A percentile compares a stretch with the other conserved stretches of the same genome.
phyloP scores from a whole-genome alignment of 2,329 filamentous ascomycete species.

The Trichoderma cornu-damae region DNA sequence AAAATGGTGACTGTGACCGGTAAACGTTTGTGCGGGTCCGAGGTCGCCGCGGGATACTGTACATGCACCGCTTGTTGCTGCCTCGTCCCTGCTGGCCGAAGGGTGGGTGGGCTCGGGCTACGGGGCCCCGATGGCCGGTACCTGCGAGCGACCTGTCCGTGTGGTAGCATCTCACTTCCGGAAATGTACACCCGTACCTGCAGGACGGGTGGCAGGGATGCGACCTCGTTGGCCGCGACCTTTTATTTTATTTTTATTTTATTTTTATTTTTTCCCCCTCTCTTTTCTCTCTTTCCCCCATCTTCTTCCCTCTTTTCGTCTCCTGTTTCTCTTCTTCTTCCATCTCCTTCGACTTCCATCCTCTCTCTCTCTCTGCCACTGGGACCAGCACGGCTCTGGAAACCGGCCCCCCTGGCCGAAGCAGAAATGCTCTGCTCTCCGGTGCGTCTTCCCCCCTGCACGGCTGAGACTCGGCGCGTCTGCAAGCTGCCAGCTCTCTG shows the following conservation, averaged over 20 bases:
- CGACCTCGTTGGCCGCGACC: not conserved
- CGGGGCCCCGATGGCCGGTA: not conserved
- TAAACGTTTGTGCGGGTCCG: not conserved
- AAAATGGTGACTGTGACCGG: constrained; percentile 8
- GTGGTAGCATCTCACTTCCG: constrained; percentile 10
- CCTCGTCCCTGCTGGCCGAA: not conserved
- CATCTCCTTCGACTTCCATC: not conserved
- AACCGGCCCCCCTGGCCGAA: not conserved
- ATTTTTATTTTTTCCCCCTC: not conserved
- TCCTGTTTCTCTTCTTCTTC: not conserved
- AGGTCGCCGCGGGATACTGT: not conserved
- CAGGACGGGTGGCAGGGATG: constrained; percentile 8
- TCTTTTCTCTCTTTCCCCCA: not conserved
- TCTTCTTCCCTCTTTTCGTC: not conserved
- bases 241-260: not conserved
- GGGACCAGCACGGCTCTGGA: not conserved
- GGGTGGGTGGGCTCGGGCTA: not conserved
- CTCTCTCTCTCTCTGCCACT: not conserved
- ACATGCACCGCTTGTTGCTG: not conserved
- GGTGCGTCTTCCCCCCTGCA: not conserved
- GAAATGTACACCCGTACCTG: constrained; percentile 15
- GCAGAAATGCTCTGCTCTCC: not conserved
- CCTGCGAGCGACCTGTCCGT: not conserved
- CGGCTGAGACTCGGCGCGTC: not conserved
- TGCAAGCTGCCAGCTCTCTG: not conserved